phyloP scores from a whole-genome alignment of 768 basidiomycete genomes.

The Inosperma sp. region DNA sequence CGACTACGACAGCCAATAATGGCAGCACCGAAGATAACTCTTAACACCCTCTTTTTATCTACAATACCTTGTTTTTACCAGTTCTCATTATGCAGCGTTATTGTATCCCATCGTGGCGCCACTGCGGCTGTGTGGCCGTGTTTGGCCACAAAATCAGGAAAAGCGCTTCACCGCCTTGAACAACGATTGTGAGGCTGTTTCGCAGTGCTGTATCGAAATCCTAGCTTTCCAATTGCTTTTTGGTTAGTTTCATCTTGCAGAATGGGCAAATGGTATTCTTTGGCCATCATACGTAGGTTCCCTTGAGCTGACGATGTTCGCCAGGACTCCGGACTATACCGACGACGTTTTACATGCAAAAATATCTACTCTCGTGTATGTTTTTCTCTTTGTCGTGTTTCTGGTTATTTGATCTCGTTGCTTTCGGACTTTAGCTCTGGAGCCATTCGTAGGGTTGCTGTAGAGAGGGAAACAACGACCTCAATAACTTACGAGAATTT shows the following conservation, averaged over 20 bases:
- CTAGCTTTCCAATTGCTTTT: background rate
- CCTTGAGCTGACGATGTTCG: slow-evolving; percentile 12
- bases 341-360: slow-evolving; percentile 73
- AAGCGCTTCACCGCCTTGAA: no score
- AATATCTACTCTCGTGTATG: slow-evolving; percentile 76
- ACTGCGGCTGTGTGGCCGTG: slow-evolving; percentile 13
- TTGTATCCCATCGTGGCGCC: background rate
- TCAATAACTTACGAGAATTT: slow-evolving; percentile 68
- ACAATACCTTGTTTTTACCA: no score
- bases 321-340: slow-evolving; percentile 66
- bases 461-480: slow-evolving; percentile 59
- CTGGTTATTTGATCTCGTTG: background rate
- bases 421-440: slow-evolving; percentile 52
- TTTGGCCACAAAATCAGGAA: no score
- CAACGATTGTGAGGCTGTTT: no score
- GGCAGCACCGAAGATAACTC: slow-evolving; percentile 34
- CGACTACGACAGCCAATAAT: slow-evolving; percentile 22
- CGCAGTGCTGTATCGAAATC: slow-evolving; percentile 11
- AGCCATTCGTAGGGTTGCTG: slow-evolving; percentile 61
- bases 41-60: no score
- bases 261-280: slow-evolving; percentile 19
- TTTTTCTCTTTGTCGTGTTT: slow-evolving; percentile 8
- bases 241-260: background rate
- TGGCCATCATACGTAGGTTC: slow-evolving; percentile 12
- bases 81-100: no score